phyloP scores from a whole-genome alignment of 768 basidiomycete genomes.

The Podaxis sp. region DNA sequence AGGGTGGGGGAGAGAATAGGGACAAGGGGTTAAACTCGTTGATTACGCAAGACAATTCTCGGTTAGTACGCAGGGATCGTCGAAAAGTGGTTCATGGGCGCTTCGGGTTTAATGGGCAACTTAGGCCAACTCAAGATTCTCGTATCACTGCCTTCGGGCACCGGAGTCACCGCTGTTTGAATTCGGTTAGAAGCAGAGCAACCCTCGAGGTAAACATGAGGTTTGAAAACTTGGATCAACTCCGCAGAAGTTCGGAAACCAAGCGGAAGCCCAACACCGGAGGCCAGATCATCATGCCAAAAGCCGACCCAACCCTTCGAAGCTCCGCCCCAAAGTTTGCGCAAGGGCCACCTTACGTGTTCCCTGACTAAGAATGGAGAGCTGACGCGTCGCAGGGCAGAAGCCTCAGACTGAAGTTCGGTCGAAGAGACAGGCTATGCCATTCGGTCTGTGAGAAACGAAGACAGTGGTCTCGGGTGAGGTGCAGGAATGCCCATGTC shows the following conservation, averaged over 20 bases:
- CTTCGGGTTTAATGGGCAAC: too few relatives aligned
- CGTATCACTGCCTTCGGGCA: too few relatives aligned
- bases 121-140: too few relatives aligned
- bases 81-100: too few relatives aligned
- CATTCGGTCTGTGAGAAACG: background rate
- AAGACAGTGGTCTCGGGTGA: background rate
- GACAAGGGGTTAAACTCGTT: too few relatives aligned
- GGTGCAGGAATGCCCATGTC: background rate
- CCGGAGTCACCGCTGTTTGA: too few relatives aligned
- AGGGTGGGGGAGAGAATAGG: too few relatives aligned
- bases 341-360: background rate
- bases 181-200: too few relatives aligned
- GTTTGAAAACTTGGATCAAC: background rate
- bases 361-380: background rate
- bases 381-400: background rate
- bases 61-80: too few relatives aligned
- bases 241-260: background rate
- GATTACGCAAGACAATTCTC: too few relatives aligned
- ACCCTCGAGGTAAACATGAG: background rate
- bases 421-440: background rate
- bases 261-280: background rate
- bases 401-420: background rate
- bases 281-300: background rate
- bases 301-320: background rate
- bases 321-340: conserved; percentile 1